These are phyloP conservation scores for Pleurotus platypus DNA, from an alignment of 768 basidiomycete genomes.

Conservation along the genomic window DNA sequence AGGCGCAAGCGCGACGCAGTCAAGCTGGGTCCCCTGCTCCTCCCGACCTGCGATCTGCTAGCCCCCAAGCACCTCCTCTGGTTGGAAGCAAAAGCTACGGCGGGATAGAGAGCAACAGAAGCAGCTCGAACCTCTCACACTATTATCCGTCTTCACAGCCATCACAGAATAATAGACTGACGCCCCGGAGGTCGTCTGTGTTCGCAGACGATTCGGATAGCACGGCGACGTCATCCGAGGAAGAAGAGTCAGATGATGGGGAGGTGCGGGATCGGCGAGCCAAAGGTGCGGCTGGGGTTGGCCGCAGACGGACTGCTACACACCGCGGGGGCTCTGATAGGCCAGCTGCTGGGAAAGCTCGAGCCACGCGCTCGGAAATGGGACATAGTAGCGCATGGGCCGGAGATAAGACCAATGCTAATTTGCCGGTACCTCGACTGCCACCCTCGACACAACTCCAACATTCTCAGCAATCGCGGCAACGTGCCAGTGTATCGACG, in stretches of 20 bases:
- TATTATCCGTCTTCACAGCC: background rate
- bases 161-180: background rate
- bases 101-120: background rate
- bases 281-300: conserved; percentile 4
- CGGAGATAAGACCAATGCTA: conserved; percentile 4
- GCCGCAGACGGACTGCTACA: conserved; percentile 30
- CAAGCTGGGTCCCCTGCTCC: conserved; percentile 58
- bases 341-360: conserved; percentile 8
- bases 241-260: conserved; percentile 26
- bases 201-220: conserved; percentile 18
- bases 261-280: conserved; percentile 1
- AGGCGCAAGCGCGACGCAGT: conserved; percentile 68
- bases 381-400: conserved; percentile 6
- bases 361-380: conserved; percentile 16
- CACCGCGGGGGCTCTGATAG: conserved; percentile 13
- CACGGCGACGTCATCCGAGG: conserved; percentile 31
- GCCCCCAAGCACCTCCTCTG: conserved; percentile 18
- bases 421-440: background rate
- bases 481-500: conserved; percentile 54
- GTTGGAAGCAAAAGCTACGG: conserved; percentile 1
- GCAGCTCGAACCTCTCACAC: conserved; percentile 6
- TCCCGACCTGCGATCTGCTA: conserved; percentile 37
- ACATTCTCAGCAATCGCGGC: conserved; percentile 19
- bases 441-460: background rate
- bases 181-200: background rate